A percentile compares a stretch with the other conserved stretches of the same genome.
These are phyloP conservation scores for Pseudogymnoascus sp. DNA, from an alignment of 2,329 filamentous ascomycete genomes.

Conservation along the genomic window DNA sequence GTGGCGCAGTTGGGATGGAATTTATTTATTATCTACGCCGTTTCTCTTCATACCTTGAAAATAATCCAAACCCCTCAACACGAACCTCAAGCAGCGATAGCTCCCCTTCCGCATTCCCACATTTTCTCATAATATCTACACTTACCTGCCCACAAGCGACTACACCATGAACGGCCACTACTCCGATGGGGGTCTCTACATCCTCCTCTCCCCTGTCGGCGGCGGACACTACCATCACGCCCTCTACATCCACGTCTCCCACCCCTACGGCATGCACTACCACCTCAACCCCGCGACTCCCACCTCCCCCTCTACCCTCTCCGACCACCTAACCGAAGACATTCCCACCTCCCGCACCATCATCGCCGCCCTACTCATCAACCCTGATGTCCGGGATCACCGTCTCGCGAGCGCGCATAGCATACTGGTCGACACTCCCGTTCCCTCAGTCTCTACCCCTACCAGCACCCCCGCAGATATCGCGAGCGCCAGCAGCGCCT, in stretches of 20 bases:
- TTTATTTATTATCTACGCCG: not conserved
- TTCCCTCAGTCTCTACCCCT: not conserved
- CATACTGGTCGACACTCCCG: not conserved
- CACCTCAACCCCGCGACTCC: not conserved
- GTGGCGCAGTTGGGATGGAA: not conserved
- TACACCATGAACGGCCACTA: not conserved
- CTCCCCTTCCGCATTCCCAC: not conserved
- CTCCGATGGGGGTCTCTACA: not conserved
- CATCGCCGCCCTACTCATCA: not conserved
- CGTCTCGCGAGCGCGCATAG: not conserved
- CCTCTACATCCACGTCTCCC: conserved; percentile 5
- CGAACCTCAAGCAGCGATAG: not conserved
- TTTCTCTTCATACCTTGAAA: not conserved
- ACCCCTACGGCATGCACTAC: conserved; percentile 5
- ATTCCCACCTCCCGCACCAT: not conserved
- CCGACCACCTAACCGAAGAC: not conserved
- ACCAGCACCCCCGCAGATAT: not conserved
- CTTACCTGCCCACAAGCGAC: not conserved
- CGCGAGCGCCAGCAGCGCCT: not conserved
- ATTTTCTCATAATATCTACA: not conserved
- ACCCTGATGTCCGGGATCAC: not conserved
- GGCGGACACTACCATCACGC: not conserved
- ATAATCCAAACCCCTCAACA: not conserved
- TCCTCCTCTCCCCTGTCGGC: not conserved
- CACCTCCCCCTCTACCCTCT: not conserved